Evolutionary conservation across 1,284 basidiomycete genomes (phyloP).

Genomic region (Trametes hirsuta): DNA sequence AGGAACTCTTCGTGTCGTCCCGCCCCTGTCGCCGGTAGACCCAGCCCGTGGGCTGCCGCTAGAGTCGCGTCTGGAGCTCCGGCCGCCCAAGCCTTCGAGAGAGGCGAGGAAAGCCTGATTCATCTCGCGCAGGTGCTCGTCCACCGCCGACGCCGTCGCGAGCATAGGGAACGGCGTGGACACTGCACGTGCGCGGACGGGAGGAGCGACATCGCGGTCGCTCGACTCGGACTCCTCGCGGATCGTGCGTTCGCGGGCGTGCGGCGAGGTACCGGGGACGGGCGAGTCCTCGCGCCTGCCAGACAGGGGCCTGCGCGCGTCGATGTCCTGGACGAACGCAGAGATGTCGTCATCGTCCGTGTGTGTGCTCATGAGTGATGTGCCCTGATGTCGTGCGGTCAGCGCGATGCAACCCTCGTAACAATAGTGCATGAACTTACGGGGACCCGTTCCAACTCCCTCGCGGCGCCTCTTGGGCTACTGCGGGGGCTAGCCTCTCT

Average conservation of each 20-base stretch:
- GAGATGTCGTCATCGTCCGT: conserved; percentile 79
- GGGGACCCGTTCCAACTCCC: conserved; percentile 40
- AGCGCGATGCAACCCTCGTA: background rate
- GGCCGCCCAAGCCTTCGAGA: conserved; percentile 39
- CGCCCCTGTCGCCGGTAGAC: conserved; percentile 1
- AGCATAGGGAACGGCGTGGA: conserved; percentile 44
- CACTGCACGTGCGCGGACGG: conserved; percentile 21
- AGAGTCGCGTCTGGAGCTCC: conserved; percentile 26
- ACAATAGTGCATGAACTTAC: conserved; percentile 26
- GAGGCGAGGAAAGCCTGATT: conserved; percentile 65
- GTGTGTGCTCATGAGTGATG: conserved; percentile 49
- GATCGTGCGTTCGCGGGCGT: conserved; percentile 19
- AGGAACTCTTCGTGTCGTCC: conserved; percentile 4
- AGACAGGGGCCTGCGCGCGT: conserved; percentile 62
- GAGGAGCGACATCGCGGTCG: conserved; percentile 9
- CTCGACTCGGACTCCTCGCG: conserved; percentile 18
- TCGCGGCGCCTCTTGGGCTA: conserved; percentile 44
- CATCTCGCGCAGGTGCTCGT: conserved; percentile 64
- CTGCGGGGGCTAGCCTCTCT: conserved; percentile 47
- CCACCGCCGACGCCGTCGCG: conserved; percentile 63
- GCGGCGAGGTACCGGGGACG: background rate
- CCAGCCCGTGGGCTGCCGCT: conserved; percentile 19
- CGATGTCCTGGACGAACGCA: conserved; percentile 74
- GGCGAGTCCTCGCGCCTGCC: conserved; percentile 34
- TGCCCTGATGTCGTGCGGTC: conserved; percentile 32